Conservation (phyloP, 257 asterid species). For the Solanum arcanum region DNA sequence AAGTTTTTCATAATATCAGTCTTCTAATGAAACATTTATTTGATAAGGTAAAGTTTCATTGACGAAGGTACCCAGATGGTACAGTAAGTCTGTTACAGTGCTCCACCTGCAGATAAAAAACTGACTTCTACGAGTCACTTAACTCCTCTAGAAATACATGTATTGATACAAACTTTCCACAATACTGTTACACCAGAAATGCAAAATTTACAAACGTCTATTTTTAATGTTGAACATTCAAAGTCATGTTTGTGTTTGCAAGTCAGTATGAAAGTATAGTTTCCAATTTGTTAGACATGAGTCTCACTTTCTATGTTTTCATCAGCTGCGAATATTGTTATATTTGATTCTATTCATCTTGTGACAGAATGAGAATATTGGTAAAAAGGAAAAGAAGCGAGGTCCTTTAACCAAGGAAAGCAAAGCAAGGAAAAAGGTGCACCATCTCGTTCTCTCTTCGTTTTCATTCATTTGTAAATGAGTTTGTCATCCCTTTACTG, state of each 20-base stretch:
- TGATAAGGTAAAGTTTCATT: neutral
- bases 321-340: neutral
- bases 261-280: neutral
- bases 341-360: slow-evolving; percentile 11
- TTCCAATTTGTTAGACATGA: neutral
- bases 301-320: neutral
- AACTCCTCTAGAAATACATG: neutral
- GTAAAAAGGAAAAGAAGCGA: slow-evolving; percentile 45
- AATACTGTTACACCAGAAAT: neutral
- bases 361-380: slow-evolving; percentile 37
- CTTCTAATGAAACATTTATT: neutral
- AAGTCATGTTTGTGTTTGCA: neutral
- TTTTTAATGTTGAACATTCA: neutral
- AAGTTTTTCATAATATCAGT: neutral
- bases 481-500: neutral
- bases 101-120: neutral
- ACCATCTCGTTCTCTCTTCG: neutral
- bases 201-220: neutral
- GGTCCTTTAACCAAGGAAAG: slow-evolving; percentile 51
- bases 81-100: neutral
- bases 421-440: slow-evolving; percentile 64
- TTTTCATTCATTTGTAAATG: neutral
- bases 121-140: neutral
- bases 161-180: neutral
- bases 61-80: neutral